These are phyloP conservation scores for Marchantia paleacea DNA, from an alignment of 225 moss, liverwort and hornwort species.

Conservation along the genomic window DNA sequence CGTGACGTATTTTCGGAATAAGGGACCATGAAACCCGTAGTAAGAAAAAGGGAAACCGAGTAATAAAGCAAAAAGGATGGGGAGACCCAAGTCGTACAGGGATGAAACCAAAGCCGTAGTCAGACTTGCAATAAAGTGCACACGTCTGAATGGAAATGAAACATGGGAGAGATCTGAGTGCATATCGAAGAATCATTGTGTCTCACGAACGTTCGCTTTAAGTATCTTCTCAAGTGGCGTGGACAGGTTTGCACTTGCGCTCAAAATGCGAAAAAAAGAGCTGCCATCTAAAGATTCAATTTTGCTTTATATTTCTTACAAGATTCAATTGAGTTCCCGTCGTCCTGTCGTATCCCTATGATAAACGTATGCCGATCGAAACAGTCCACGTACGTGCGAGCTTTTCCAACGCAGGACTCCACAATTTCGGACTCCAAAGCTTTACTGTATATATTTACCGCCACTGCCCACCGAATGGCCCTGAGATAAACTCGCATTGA, in stretches of 20 bases:
- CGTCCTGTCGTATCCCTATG: neutral
- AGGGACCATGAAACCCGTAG: neutral
- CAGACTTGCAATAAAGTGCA: neutral
- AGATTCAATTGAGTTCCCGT: no score
- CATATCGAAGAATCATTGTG: neutral
- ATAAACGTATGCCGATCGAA: neutral
- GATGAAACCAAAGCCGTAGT: no score
- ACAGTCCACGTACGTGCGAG: neutral
- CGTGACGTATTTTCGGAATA: neutral
- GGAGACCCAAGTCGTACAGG: no score
- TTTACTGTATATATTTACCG: neutral
- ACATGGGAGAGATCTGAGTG: neutral
- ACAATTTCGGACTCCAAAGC: neutral
- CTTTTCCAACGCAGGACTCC: neutral
- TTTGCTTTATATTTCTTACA: no score
- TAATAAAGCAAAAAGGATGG: no score
- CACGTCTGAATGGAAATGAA: neutral
- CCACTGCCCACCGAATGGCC: neutral
- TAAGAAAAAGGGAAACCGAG: no score
- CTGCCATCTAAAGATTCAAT: neutral
- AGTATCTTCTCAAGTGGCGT: neutral
- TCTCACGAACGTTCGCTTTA: neutral
- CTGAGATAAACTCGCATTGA: no score
- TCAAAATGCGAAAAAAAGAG: neutral
- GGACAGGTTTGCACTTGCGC: neutral